phyloP scores from a whole-genome alignment of 179 eudicot genomes.

The Silene noctiflora region DNA sequence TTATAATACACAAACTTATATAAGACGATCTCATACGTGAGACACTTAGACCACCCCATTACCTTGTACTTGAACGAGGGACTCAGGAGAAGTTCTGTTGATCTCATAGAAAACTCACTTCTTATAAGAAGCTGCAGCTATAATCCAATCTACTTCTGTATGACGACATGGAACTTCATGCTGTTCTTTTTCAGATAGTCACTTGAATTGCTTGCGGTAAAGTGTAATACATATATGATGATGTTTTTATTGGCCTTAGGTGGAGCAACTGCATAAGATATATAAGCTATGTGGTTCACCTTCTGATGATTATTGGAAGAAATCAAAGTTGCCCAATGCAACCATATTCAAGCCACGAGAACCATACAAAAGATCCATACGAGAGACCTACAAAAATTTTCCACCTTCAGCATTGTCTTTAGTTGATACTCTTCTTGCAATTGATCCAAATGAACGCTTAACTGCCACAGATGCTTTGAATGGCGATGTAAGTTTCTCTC shows the following conservation, averaged over 20 bases:
- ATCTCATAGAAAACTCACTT: no score
- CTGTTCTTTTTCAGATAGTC: conserved; percentile 6
- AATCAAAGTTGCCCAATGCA: conserved; percentile 78
- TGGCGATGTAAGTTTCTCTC: conserved; percentile 58
- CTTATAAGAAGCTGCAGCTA: not conserved
- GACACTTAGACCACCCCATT: no score
- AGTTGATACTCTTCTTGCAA: conserved; percentile 74
- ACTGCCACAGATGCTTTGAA: conserved; percentile 78
- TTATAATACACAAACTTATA: no score
- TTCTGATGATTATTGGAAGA: conserved; percentile 92
- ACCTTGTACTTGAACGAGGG: no score
- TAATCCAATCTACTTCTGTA: not conserved
- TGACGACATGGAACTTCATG: not conserved
- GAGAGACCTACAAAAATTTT: conserved; percentile 66
- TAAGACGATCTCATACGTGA: no score
- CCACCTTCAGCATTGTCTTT: conserved; percentile 64
- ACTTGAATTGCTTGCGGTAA: conserved; percentile 8
- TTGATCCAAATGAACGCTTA: conserved; percentile 77
- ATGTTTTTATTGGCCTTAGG: conserved; percentile 34
- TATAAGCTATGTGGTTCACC: conserved; percentile 91
- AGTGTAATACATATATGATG: not conserved
- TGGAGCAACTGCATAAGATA: conserved; percentile 87
- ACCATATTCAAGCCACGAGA: conserved; percentile 78
- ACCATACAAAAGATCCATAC: conserved; percentile 71
- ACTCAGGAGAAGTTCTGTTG: no score